phyloP scores from a whole-genome alignment of 2,329 filamentous ascomycete genomes.

The Neoarthrinium moseri region DNA sequence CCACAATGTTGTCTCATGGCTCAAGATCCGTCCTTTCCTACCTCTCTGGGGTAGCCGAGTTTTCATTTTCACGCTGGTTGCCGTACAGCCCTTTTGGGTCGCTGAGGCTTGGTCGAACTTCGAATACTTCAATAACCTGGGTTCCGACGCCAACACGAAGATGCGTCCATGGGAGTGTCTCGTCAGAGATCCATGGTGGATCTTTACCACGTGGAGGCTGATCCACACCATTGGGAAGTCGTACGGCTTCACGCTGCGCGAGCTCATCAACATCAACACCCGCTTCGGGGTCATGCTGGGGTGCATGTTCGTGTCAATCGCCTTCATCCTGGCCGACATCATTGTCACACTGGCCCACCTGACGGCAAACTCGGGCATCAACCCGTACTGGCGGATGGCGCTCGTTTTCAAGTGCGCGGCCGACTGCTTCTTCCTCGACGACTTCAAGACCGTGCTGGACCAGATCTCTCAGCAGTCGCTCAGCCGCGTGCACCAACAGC shows the following conservation, averaged over 20 bases:
- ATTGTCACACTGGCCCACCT: slow-evolving; percentile 52
- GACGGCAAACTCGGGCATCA: slow-evolving; percentile 36
- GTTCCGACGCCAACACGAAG: slow-evolving; percentile 47
- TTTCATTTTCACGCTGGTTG: slow-evolving; percentile 57
- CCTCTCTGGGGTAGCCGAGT: slow-evolving; percentile 45
- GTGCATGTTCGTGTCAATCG: slow-evolving; percentile 59
- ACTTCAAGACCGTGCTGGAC: slow-evolving; percentile 63
- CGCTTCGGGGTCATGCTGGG: slow-evolving; percentile 62
- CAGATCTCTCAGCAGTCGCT: slow-evolving; percentile 3
- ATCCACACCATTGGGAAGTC: slow-evolving; percentile 55
- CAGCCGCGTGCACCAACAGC: neutral
- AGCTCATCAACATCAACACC: slow-evolving; percentile 57
- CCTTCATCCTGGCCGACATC: slow-evolving; percentile 62
- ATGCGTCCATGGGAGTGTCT: slow-evolving; percentile 60
- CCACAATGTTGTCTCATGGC: slow-evolving; percentile 67
- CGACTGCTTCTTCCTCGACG: slow-evolving; percentile 65
- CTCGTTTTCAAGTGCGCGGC: slow-evolving; percentile 68
- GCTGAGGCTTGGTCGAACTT: slow-evolving; percentile 66
- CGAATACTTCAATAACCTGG: slow-evolving; percentile 57
- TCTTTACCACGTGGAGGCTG: slow-evolving; percentile 58
- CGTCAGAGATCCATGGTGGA: slow-evolving; percentile 68
- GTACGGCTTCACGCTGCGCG: slow-evolving; percentile 4
- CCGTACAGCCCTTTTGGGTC: slow-evolving; percentile 63
- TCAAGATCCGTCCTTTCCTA: slow-evolving; percentile 64
- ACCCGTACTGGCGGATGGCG: slow-evolving; percentile 63